Evolutionary conservation across 1,284 basidiomycete species (phyloP), one percentile per base, ranked within the genome.

Genomic region (Ustilago sp.): DNA sequence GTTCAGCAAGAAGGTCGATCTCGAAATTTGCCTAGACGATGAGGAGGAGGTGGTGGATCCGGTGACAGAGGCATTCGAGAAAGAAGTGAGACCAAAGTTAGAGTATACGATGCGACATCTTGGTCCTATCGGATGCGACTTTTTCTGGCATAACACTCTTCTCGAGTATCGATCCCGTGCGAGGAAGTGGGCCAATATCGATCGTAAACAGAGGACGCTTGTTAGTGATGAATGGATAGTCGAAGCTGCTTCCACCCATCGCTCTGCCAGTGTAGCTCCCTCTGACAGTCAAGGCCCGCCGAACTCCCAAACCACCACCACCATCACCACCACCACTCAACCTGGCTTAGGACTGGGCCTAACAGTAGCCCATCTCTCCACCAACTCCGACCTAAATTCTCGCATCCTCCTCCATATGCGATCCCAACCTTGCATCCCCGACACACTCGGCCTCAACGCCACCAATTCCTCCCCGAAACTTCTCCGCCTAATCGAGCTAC

Each of bases 61-160:
- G 4, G 60, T 57, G 4, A 59, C 51, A 8, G 50, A 70, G 17
- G 55, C 58, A n/a, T 68, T 80, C 31, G 54, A 62, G 3, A 70
- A 70, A 35, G 36, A 74, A 19, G 58, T 78, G 17, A 52, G 71
- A 17, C 73, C 74, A 19, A 65, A 73, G 52, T 70, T 82, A 57
- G 62, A 73, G 8, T 77, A 74, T 36, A 63, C 60, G 11, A 64
- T 70, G 64, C 59, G 54, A 0, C 55, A 79, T 5, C 67, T 75
- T 11, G 80, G 80, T 6, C 63, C 69, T 4, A 32, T 79, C 12
- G 70, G 80, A 15, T 68, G 68, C 59, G 80, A 82, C 51, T 61
- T 82, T 19, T 51, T 76, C 8, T 82, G 80, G 80, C 48, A 72
- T 35, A 73, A 63, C 58, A 74, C 74, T 15, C 35, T 72, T 17